Base-by-base conservation (phyloP, 2,329 filamentous ascomycete genomes). In the Diaporthe australafricana region DNA sequence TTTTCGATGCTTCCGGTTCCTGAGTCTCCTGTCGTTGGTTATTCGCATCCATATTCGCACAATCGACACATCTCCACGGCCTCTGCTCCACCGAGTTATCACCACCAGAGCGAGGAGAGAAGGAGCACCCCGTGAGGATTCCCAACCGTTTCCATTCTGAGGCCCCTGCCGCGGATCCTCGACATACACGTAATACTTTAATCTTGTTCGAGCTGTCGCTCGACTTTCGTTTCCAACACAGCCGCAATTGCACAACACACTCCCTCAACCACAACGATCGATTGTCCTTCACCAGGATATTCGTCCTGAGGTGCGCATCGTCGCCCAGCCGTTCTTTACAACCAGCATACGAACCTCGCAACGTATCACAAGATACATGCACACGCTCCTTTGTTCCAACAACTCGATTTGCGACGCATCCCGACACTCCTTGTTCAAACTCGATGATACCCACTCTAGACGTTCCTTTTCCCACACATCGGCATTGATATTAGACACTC, bases 1-100 rank as follows among this genome's bases (percentile, higher is more conserved):
- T 79, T 84, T 70, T 78, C 82, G 76, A 83, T 83, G 82, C 81
- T 85, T 70, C 83, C 84, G 38, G 79, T 83, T 27, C 84, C 85
- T 70, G 85, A 86, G 76, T 86, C 85, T 52, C 84, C 84, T 16
- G 57, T 73, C 2, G 74, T 83, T 47, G 77, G 83, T 27, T 79
- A 79, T 69, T 79, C 77, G 72, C 76, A 78, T 27, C 75, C 76
- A 3, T 75, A 77, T 69, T 74, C 76, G 22, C 76, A 80, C 73
- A 80, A 81, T 68, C 81, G 83, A 77, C 83, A 86, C 77, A 78
- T 80, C 75, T 79, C 80, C 52, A 78, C 76, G 45, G 79, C 79
- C 25, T 82, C 81, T 11, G 75, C 79, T 35, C 80, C 80, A 20
- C 80, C 80, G 35, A 77, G 78, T 22, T 66, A 78, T 25, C 73